These are phyloP conservation scores for Trichoderma sp. DNA, from an alignment of 2,329 filamentous ascomycete genomes.

Conservation along the genomic window DNA sequence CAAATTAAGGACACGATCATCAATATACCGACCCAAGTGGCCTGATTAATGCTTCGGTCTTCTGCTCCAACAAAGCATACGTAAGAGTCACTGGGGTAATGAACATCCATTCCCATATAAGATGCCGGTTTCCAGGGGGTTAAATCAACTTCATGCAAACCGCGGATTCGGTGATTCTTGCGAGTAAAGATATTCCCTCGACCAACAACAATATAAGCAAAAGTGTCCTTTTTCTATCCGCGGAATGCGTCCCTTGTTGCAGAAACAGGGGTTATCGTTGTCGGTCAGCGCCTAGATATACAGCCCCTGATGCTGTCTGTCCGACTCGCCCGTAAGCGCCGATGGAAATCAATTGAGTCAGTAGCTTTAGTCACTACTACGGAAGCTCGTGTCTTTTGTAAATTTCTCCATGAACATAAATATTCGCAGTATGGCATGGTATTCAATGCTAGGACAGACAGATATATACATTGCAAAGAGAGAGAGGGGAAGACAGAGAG, in stretches of 20 bases:
- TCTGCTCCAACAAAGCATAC: neutral
- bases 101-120: neutral
- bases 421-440: neutral
- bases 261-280: neutral
- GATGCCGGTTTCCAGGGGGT: neutral
- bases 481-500: neutral
- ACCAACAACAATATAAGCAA: neutral
- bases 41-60: neutral
- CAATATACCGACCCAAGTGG: neutral
- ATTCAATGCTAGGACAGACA: neutral
- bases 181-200: neutral
- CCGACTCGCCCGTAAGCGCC: conserved; percentile 1
- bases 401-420: neutral
- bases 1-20: neutral
- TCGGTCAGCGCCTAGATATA: neutral
- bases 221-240: neutral
- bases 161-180: neutral
- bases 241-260: neutral
- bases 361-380: neutral
- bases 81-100: neutral
- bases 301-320: neutral
- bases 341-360: neutral
- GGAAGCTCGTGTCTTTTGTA: neutral
- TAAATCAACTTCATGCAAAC: neutral
- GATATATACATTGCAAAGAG: neutral